Conservation (phyloP, 805 yeast genomes). For the Wickerhamomyces subpelliculosus region DNA sequence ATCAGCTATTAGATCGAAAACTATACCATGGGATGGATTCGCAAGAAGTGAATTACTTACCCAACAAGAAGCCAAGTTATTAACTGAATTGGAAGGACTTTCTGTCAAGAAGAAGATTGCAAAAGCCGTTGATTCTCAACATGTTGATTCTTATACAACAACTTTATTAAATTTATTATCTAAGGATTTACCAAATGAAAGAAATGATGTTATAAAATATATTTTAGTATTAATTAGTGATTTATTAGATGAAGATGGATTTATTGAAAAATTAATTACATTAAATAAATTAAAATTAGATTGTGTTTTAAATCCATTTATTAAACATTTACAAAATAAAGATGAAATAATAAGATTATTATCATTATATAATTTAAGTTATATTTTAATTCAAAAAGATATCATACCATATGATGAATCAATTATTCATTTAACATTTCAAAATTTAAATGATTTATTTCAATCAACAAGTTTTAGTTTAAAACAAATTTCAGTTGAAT, state of each 20-base stretch:
- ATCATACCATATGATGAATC: slow-evolving; percentile 21
- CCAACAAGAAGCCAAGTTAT: slow-evolving; percentile 52
- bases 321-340: slow-evolving; percentile 41
- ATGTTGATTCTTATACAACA: slow-evolving; percentile 45
- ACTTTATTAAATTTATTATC: slow-evolving; percentile 49
- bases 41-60: slow-evolving; percentile 65
- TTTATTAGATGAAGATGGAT: slow-evolving; percentile 27
- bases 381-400: slow-evolving; percentile 34
- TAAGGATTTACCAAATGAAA: slow-evolving; percentile 40
- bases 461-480: slow-evolving; percentile 38
- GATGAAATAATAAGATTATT: slow-evolving; percentile 55
- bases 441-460: slow-evolving; percentile 10
- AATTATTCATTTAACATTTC: slow-evolving; percentile 11
- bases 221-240: slow-evolving; percentile 58
- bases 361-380: slow-evolving; percentile 45
- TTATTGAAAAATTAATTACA: slow-evolving; percentile 34
- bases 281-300: background rate
- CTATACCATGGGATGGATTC: slow-evolving; percentile 90
- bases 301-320: slow-evolving; percentile 33
- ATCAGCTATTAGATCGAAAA: slow-evolving; percentile 64
- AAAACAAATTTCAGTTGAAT: slow-evolving; percentile 59
- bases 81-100: slow-evolving; percentile 27
- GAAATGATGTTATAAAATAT: slow-evolving; percentile 56
- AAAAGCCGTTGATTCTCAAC: slow-evolving; percentile 29
- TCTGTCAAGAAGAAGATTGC: slow-evolving; percentile 31